phyloP scores from a whole-genome alignment of 441 rosid genomes.

The Breynia disticha region DNA sequence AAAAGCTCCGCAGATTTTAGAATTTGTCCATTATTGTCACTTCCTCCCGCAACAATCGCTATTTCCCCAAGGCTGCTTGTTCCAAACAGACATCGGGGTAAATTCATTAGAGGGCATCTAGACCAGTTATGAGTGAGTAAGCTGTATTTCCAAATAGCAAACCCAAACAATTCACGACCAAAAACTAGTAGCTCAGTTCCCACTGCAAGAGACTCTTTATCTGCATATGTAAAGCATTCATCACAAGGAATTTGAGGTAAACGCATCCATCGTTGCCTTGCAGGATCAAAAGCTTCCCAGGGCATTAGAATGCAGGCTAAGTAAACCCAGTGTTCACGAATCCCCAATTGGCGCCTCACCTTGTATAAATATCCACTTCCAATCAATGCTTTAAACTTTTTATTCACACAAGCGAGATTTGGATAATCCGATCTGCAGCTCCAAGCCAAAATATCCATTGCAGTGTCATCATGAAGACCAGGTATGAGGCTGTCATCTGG shows the following conservation, averaged over 20 bases:
- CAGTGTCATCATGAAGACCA: constrained; percentile 69
- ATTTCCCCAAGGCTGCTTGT: constrained; percentile 56
- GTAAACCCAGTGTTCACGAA: constrained; percentile 58
- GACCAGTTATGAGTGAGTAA: constrained; percentile 42
- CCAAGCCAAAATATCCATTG: constrained; percentile 55
- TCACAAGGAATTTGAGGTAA: constrained; percentile 73
- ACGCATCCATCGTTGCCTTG: constrained; percentile 51
- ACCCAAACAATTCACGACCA: constrained; percentile 53
- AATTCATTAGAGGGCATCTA: constrained; percentile 62
- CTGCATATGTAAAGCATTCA: constrained; percentile 65
- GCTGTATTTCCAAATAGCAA: constrained; percentile 71
- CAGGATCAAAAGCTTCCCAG: constrained; percentile 64
- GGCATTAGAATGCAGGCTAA: constrained; percentile 65
- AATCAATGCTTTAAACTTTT: constrained; percentile 41
- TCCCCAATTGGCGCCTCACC: constrained; percentile 43
- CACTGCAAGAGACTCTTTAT: constrained; percentile 71
- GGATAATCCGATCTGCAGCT: constrained; percentile 49
- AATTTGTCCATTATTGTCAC: constrained; percentile 45
- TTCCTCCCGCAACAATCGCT: constrained; percentile 71
- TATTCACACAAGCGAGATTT: constrained; percentile 43
- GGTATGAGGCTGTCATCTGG: constrained; percentile 45
- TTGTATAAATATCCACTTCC: constrained; percentile 39
- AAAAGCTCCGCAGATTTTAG: constrained; percentile 63
- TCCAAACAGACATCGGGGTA: constrained; percentile 65
- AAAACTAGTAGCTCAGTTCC: constrained; percentile 62